Percentiles rank a stretch among this genome's conserved stretches.
phyloP scores from a whole-genome alignment of 2,329 filamentous ascomycete genomes.

The Fusarium multiceps region DNA sequence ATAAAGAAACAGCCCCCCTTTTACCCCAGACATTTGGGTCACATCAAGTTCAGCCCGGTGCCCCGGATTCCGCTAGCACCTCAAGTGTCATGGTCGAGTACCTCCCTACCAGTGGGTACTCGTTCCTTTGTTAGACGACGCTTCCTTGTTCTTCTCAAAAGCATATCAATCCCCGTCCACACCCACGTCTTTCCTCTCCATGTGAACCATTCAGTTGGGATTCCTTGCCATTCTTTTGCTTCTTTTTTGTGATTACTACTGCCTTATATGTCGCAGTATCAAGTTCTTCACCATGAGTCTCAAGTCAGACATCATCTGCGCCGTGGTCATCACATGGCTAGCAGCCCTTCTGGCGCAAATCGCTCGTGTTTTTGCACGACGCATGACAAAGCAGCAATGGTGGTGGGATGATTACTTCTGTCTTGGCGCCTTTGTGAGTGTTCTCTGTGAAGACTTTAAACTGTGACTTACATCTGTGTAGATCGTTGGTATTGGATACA shows the following conservation, averaged over 20 bases:
- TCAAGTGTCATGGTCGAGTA: background rate
- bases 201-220: background rate
- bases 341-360: slow-evolving; percentile 36
- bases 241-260: background rate
- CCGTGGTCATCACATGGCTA: slow-evolving; percentile 36
- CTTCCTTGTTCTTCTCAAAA: slow-evolving; percentile 27
- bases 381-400: slow-evolving; percentile 41
- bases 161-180: slow-evolving; percentile 30
- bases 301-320: slow-evolving; percentile 32
- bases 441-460: background rate
- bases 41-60: background rate
- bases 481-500: slow-evolving; percentile 37
- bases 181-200: background rate
- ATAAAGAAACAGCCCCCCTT: background rate
- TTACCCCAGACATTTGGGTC: slow-evolving; percentile 23
- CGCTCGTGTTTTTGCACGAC: slow-evolving; percentile 37
- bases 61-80: slow-evolving; percentile 4
- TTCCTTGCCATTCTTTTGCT: background rate
- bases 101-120: background rate
- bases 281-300: slow-evolving; percentile 30
- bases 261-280: slow-evolving; percentile 1
- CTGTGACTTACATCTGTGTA: slow-evolving; percentile 7
- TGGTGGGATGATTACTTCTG: slow-evolving; percentile 44
- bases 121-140: background rate
- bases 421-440: slow-evolving; percentile 41